These are phyloP conservation scores for Psidium guajava DNA, from an alignment of 345 rosid species.

Conservation along the genomic window DNA sequence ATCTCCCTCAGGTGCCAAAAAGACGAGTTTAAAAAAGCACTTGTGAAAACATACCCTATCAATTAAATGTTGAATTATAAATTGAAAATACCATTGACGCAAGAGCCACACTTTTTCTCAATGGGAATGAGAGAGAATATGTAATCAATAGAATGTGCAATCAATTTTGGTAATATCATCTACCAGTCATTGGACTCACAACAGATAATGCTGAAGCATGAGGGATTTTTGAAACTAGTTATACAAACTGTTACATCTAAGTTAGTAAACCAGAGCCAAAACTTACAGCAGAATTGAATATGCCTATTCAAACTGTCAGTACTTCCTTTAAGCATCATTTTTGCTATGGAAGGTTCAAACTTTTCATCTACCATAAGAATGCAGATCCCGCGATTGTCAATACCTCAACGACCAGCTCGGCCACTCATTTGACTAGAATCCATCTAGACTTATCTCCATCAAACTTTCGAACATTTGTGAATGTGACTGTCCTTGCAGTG, in stretches of 20 bases:
- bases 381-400: slow-evolving; percentile 90
- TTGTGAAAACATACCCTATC: neutral
- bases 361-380: slow-evolving; percentile 95
- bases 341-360: slow-evolving; percentile 92
- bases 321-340: slow-evolving; percentile 85
- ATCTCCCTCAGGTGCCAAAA: neutral
- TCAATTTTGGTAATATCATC: neutral
- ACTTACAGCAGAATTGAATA: neutral
- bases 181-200: neutral
- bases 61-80: neutral
- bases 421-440: slow-evolving; percentile 99
- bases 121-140: neutral
- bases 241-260: neutral
- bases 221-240: neutral
- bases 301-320: slow-evolving; percentile 98
- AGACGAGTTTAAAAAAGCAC: neutral
- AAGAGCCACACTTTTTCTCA: neutral
- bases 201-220: neutral
- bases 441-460: slow-evolving; percentile 97
- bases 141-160: neutral
- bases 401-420: slow-evolving; percentile 99
- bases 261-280: neutral
- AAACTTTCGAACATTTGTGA: slow-evolving; percentile 94
- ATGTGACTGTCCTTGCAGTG: slow-evolving; percentile 94
- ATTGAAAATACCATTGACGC: neutral